Conservation (phyloP, 805 yeast genomes). For the Myxozyma monticola region DNA sequence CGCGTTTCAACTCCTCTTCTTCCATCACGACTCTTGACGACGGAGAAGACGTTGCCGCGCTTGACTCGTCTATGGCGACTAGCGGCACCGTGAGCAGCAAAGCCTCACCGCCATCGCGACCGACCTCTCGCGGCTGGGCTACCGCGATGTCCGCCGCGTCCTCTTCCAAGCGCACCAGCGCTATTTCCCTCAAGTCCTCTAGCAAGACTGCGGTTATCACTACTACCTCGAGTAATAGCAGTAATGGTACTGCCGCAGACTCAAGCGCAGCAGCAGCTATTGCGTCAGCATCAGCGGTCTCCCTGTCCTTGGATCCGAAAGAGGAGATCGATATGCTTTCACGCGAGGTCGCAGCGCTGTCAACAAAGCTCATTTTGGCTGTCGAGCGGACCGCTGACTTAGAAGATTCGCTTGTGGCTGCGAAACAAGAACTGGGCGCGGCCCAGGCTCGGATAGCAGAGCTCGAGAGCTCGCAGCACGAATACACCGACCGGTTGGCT, state of each 20-base stretch:
- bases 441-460: constrained; percentile 13
- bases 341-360: constrained; percentile 30
- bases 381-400: constrained; percentile 35
- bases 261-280: not conserved
- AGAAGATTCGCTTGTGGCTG: constrained; percentile 31
- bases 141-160: no score
- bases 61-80: no score
- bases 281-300: constrained; percentile 7
- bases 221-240: not conserved
- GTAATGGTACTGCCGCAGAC: not conserved
- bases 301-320: constrained; percentile 13
- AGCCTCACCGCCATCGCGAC: no score
- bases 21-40: no score
- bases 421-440: constrained; percentile 22
- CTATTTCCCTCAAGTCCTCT: not conserved
- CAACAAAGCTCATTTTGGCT: constrained; percentile 33
- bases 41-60: no score
- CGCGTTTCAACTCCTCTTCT: no score
- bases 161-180: no score
- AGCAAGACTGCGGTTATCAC: not conserved
- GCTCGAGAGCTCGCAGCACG: constrained; percentile 20
- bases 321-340: constrained; percentile 24
- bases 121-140: constrained; percentile 7
- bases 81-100: no score
- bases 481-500: constrained; percentile 10